Percentiles rank a stretch among this genome's conserved stretches.
Conservation (phyloP, 331 rosid genomes). For the Acacia pycnantha region DNA sequence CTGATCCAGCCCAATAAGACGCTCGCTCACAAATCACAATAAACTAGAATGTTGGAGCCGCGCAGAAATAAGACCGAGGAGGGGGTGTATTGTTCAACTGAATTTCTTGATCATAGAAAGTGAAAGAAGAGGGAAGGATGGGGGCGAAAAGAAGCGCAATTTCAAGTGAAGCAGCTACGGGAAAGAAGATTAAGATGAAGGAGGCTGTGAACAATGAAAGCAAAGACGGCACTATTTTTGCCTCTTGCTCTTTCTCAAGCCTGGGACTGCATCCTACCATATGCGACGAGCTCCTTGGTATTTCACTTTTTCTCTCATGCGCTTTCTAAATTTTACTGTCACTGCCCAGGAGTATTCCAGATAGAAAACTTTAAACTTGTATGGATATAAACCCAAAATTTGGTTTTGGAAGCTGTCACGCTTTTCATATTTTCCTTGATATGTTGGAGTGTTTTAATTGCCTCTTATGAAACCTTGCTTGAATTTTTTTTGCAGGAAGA, state of each 20-base stretch:
- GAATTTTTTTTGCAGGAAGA: slow-evolving; percentile 30
- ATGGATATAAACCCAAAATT: not conserved
- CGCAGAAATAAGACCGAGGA: not conserved
- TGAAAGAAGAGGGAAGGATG: slow-evolving; percentile 29
- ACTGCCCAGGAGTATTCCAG: not conserved
- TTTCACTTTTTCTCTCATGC: not conserved
- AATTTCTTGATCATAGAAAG: not conserved
- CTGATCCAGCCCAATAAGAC: not conserved
- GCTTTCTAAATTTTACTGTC: slow-evolving; percentile 8
- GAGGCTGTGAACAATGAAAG: not conserved
- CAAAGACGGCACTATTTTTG: slow-evolving; percentile 42
- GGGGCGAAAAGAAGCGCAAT: slow-evolving; percentile 35
- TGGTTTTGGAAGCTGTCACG: not conserved
- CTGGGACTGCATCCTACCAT: slow-evolving; percentile 73
- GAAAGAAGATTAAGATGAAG: slow-evolving; percentile 26
- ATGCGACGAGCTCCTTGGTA: slow-evolving; percentile 86
- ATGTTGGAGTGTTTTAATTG: not conserved
- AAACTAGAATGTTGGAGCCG: not conserved
- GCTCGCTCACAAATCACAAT: not conserved
- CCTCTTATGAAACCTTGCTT: not conserved
- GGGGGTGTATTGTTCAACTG: not conserved
- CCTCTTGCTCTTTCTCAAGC: slow-evolving; percentile 78
- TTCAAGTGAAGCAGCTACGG: slow-evolving; percentile 8
- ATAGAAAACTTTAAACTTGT: not conserved
- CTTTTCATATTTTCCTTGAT: not conserved